These are phyloP conservation scores for Ceratocystis papillata DNA, from an alignment of 2,329 filamentous ascomycete species.

Conservation along the genomic window DNA sequence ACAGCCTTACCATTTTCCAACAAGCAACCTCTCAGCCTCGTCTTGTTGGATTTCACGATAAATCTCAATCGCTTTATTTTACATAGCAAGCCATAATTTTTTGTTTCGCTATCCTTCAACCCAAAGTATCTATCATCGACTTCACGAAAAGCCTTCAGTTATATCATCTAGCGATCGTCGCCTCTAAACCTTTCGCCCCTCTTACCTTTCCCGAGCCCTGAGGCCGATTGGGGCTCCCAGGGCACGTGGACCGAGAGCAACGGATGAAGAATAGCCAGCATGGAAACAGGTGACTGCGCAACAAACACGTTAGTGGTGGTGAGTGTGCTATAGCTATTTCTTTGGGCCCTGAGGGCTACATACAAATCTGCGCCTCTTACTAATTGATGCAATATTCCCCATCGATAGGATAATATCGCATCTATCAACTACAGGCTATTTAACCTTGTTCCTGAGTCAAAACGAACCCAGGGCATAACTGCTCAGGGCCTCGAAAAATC, in stretches of 20 bases:
- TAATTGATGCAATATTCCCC: slow-evolving; percentile 17
- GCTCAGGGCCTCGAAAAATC: slow-evolving; percentile 43
- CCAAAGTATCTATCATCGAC: neutral
- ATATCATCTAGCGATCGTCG: slow-evolving; percentile 2
- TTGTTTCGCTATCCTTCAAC: neutral
- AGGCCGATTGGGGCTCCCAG: slow-evolving; percentile 24
- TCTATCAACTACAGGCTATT: slow-evolving; percentile 47
- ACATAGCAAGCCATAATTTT: neutral
- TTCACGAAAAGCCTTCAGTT: neutral
- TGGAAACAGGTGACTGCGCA: slow-evolving; percentile 54
- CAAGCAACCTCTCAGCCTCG: slow-evolving; percentile 5
- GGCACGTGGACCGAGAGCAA: slow-evolving; percentile 10
- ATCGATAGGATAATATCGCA: slow-evolving; percentile 44
- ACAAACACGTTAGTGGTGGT: slow-evolving; percentile 52
- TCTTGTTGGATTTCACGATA: neutral
- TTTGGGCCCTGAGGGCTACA: neutral
- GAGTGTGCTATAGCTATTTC: slow-evolving; percentile 27
- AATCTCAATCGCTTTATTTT: neutral
- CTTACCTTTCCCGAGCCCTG: slow-evolving; percentile 17
- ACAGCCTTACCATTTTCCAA: slow-evolving; percentile 2
- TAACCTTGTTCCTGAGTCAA: slow-evolving; percentile 37
- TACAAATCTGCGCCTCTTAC: neutral
- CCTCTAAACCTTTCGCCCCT: neutral
- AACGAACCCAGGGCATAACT: slow-evolving; percentile 36
- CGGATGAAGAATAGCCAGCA: slow-evolving; percentile 34